A percentile compares a stretch with the other conserved stretches of the same genome.
Evolutionary conservation across 441 rosid genomes (phyloP).

Genomic region (Erysimum pusillum): DNA sequence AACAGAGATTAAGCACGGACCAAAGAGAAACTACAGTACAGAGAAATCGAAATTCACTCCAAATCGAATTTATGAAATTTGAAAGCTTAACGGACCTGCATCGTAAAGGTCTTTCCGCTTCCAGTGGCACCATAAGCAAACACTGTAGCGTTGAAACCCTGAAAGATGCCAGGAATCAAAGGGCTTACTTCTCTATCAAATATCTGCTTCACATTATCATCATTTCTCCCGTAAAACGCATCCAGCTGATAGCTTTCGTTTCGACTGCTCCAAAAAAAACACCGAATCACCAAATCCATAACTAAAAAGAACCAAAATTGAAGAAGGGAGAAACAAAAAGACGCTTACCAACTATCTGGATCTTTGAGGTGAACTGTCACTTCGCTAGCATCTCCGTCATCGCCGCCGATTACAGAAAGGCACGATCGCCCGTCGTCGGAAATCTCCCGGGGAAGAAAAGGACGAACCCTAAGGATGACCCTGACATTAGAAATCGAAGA

Average conservation of each 20-base stretch:
- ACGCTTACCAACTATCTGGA: slow-evolving; percentile 69
- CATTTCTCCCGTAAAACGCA: slow-evolving; percentile 77
- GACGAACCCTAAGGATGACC: slow-evolving; percentile 77
- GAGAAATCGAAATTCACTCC: not conserved
- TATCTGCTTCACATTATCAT: slow-evolving; percentile 67
- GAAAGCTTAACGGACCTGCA: slow-evolving; percentile 66
- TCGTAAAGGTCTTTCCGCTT: slow-evolving; percentile 94
- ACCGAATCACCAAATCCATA: slow-evolving; percentile 5
- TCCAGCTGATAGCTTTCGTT: slow-evolving; percentile 82
- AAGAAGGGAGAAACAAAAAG: not conserved
- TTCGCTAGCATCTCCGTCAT: slow-evolving; percentile 53
- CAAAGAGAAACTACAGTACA: too few species aligned
- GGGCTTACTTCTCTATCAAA: slow-evolving; percentile 76
- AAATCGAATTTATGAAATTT: not conserved
- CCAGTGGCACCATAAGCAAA: slow-evolving; percentile 97
- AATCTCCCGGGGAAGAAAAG: slow-evolving; percentile 69
- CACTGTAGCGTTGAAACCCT: slow-evolving; percentile 79
- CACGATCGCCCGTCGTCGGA: slow-evolving; percentile 52
- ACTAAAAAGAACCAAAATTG: not conserved
- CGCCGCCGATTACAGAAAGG: slow-evolving; percentile 57
- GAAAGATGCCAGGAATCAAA: slow-evolving; percentile 68
- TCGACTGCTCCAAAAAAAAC: slow-evolving; percentile 56
- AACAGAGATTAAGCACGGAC: not conserved
- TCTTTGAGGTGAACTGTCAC: slow-evolving; percentile 77
- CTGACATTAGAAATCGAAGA: slow-evolving; percentile 59